Percentiles rank a stretch among this genome's conserved stretches.
Evolutionary conservation across 2,329 filamentous ascomycete genomes (phyloP).

Genomic region (Aspergillus tanneri): DNA sequence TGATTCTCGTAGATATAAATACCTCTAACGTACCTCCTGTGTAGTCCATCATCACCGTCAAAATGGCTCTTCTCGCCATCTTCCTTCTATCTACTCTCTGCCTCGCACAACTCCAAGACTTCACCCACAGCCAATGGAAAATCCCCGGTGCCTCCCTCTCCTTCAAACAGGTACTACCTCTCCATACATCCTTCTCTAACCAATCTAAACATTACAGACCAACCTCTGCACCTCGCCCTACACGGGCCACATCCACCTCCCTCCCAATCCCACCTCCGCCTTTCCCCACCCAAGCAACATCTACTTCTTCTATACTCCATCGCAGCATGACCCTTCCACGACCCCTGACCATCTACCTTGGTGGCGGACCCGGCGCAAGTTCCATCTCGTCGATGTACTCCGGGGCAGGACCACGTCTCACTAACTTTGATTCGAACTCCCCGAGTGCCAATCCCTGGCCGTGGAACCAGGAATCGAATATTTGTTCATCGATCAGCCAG

Average conservation of each 20-base stretch:
- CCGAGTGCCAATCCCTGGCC: too few relatives aligned
- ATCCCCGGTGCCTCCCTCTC: neutral
- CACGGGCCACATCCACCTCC: neutral
- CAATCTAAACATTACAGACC: neutral
- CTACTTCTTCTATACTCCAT: constrained; percentile 1
- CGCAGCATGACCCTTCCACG: neutral
- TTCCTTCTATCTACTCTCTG: neutral
- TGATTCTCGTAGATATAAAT: too few relatives aligned
- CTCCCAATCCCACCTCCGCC: neutral
- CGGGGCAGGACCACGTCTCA: too few relatives aligned
- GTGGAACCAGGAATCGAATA: too few relatives aligned
- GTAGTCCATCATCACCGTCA: too few relatives aligned
- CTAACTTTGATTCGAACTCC: too few relatives aligned
- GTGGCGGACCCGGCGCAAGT: constrained; percentile 2
- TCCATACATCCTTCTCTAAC: neutral
- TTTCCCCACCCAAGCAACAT: neutral
- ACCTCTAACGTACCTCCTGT: too few relatives aligned
- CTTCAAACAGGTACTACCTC: neutral
- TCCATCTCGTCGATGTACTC: neutral
- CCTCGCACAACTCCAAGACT: neutral
- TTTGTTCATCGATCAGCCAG: too few relatives aligned
- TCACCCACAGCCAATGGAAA: neutral
- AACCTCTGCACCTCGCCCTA: neutral
- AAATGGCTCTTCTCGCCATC: neutral
- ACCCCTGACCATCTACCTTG: constrained; percentile 2